Percentiles rank a stretch among this genome's conserved stretches.
Conservation (phyloP, 257 asterid genomes). For the Gynochthodes officinalis region DNA sequence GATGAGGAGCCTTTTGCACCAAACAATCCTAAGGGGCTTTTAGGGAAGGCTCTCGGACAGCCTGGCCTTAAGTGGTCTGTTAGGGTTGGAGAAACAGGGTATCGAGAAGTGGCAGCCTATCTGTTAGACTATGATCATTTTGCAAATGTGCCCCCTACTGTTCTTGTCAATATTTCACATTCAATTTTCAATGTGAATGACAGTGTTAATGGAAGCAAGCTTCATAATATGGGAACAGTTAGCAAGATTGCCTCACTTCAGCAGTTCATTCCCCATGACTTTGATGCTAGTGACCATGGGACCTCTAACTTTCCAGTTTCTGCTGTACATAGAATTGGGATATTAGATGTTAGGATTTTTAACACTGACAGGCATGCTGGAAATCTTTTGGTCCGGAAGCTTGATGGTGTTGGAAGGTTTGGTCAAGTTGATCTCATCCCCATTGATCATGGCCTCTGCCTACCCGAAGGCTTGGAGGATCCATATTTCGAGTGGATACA, state of each 20-base stretch:
- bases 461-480: slow-evolving; percentile 90
- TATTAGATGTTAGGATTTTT: slow-evolving; percentile 85
- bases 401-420: slow-evolving; percentile 68
- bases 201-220: slow-evolving; percentile 64
- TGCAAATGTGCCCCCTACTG: slow-evolving; percentile 91
- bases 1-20: slow-evolving; percentile 99
- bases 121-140: slow-evolving; percentile 78
- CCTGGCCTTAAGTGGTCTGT: slow-evolving; percentile 89
- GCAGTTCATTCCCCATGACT: slow-evolving; percentile 78
- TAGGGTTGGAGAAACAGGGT: slow-evolving; percentile 92
- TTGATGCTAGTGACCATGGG: slow-evolving; percentile 94
- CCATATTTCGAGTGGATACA: slow-evolving; percentile 98
- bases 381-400: slow-evolving; percentile 87
- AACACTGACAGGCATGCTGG: slow-evolving; percentile 97
- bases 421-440: slow-evolving; percentile 89
- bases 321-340: slow-evolving; percentile 89
- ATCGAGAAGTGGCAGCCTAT: slow-evolving; percentile 92
- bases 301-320: slow-evolving; percentile 90
- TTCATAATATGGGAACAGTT: slow-evolving; percentile 48
- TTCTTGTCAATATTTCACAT: slow-evolving; percentile 85
- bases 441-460: slow-evolving; percentile 92
- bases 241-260: slow-evolving; percentile 95
- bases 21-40: slow-evolving; percentile 89
- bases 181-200: slow-evolving; percentile 80
- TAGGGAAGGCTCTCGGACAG: slow-evolving; percentile 90